A percentile compares a stretch with the other conserved stretches of the same genome.
Conservation (phyloP, 768 basidiomycete genomes). For the Mycena galericulata region DNA sequence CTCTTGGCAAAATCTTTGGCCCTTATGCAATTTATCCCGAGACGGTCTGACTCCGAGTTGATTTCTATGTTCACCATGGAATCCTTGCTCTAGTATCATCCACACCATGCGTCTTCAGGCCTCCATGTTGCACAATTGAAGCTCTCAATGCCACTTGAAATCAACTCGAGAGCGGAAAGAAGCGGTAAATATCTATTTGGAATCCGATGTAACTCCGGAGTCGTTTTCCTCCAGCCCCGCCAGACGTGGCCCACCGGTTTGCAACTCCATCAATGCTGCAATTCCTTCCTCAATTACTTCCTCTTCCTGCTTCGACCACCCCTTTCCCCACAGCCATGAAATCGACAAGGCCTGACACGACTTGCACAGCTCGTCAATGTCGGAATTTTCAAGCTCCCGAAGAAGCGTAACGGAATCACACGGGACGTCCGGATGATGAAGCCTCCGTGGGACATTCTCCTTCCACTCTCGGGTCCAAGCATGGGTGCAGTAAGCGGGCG, state of each 20-base stretch:
- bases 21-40: too few species aligned
- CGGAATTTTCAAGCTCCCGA: background rate
- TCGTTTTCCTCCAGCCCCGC: background rate
- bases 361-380: slow-evolving; percentile 2
- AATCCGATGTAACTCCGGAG: too few species aligned
- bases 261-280: background rate
- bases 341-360: background rate
- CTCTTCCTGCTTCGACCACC: background rate
- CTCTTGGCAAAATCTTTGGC: too few species aligned
- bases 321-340: slow-evolving; percentile 7
- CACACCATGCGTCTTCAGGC: too few species aligned
- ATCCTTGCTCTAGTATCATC: too few species aligned
- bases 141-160: too few species aligned
- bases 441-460: slow-evolving; percentile 3
- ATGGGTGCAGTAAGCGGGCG: background rate
- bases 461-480: slow-evolving; percentile 6
- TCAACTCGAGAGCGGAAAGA: too few species aligned
- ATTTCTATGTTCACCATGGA: too few species aligned
- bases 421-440: slow-evolving; percentile 5
- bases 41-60: too few species aligned
- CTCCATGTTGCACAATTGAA: too few species aligned
- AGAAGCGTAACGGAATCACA: background rate
- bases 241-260: background rate
- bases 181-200: too few species aligned
- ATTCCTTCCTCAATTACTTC: background rate